Percentiles rank a stretch among this genome's conserved stretches.
Evolutionary conservation across 2,329 filamentous ascomycete species (phyloP).

Genomic region (Apiospora sp.): DNA sequence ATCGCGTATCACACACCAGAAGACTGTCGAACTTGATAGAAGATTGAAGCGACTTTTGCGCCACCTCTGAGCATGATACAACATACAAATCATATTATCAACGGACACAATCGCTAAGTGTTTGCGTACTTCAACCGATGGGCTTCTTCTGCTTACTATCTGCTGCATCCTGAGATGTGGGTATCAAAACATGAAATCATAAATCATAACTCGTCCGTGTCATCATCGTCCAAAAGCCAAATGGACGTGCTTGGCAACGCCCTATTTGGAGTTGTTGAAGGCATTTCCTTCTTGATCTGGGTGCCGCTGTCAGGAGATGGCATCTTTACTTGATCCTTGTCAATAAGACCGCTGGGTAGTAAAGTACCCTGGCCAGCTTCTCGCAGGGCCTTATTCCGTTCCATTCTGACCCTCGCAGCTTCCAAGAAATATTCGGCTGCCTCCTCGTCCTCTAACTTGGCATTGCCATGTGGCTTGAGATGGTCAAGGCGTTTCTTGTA

Average conservation of each 20-base stretch:
- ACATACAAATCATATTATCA: neutral
- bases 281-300: neutral
- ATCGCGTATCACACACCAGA: neutral
- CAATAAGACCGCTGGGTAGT: neutral
- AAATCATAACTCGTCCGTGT: slow-evolving; percentile 40
- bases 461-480: slow-evolving; percentile 38
- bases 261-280: neutral
- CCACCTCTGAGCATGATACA: neutral
- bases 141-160: neutral
- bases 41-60: neutral
- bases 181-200: slow-evolving; percentile 9
- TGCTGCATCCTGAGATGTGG: neutral
- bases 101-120: neutral
- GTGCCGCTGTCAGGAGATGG: neutral
- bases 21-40: neutral
- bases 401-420: neutral
- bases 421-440: neutral
- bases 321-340: neutral
- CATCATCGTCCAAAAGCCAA: slow-evolving; percentile 40
- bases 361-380: neutral
- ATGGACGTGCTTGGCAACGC: slow-evolving; percentile 27
- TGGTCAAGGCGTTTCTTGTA: slow-evolving; percentile 72
- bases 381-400: neutral
- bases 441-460: slow-evolving; percentile 24
- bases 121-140: neutral